Evolutionary conservation across 129 eudicot species (phyloP).

Genomic region (Glebionis coronaria): DNA sequence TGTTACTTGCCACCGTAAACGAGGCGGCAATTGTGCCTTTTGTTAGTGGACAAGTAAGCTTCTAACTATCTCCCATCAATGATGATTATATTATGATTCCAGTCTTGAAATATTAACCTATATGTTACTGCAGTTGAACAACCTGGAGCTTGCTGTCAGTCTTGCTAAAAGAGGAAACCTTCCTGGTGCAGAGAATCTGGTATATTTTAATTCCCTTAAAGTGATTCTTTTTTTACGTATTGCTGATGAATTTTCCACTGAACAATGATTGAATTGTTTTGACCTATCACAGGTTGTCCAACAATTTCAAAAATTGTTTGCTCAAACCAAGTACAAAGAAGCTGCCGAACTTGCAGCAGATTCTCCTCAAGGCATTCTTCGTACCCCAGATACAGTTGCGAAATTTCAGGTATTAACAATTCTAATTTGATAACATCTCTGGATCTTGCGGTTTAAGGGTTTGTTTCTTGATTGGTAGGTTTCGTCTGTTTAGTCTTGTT

Average conservation of each 20-base stretch:
- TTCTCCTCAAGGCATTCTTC: conserved; percentile 95
- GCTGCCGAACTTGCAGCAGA: conserved; percentile 99
- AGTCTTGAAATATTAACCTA: not conserved
- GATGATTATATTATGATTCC: not conserved
- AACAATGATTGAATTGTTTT: conserved; percentile 7
- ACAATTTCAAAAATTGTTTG: conserved; percentile 95
- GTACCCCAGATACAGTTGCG: conserved; percentile 98
- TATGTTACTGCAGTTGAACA: conserved; percentile 61
- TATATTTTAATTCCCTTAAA: too few species aligned
- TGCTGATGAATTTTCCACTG: conserved; percentile 1
- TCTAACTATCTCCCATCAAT: conserved; percentile 4
- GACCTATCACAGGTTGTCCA: conserved; percentile 71
- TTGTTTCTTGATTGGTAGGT: not conserved
- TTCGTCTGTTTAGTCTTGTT: not conserved
- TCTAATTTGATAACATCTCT: not conserved
- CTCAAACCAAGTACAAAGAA: conserved; percentile 98
- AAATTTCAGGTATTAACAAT: conserved; percentile 71
- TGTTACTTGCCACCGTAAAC: conserved; percentile 87
- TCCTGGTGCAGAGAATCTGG: conserved; percentile 99
- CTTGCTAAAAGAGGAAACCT: conserved; percentile 98
- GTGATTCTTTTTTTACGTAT: not conserved
- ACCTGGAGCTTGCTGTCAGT: conserved; percentile 97
- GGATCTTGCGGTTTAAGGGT: conserved; percentile 10
- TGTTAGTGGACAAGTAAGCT: conserved; percentile 84
- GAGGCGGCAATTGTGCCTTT: conserved; percentile 92